Evolutionary conservation across 2,329 filamentous ascomycete species (phyloP).

Genomic region (Claviceps sorghi): DNA sequence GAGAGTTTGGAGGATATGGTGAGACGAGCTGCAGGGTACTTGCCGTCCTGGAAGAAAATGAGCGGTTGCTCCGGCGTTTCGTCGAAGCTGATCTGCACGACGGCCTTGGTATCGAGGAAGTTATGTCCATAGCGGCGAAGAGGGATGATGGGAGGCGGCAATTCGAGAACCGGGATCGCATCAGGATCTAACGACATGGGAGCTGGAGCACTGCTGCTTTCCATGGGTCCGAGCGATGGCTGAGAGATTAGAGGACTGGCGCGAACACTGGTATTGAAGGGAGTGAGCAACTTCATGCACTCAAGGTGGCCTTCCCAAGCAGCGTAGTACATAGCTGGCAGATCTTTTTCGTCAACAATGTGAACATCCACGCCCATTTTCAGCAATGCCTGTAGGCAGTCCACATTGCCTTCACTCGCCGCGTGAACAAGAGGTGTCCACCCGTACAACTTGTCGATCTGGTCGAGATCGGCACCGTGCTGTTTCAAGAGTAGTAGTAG

Average conservation of each 20-base stretch:
- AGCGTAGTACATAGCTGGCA: slow-evolving; percentile 95
- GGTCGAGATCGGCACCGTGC: slow-evolving; percentile 80
- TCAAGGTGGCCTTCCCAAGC: slow-evolving; percentile 94
- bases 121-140: slow-evolving; percentile 92
- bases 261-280: slow-evolving; percentile 32
- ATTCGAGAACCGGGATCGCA: slow-evolving; percentile 77
- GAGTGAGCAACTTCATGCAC: slow-evolving; percentile 78
- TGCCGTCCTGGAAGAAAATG: slow-evolving; percentile 91
- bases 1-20: slow-evolving; percentile 95
- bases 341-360: slow-evolving; percentile 77
- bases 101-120: slow-evolving; percentile 94
- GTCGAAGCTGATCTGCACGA: slow-evolving; percentile 84
- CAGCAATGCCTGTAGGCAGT: slow-evolving; percentile 69
- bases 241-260: slow-evolving; percentile 31
- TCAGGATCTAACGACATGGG: slow-evolving; percentile 64
- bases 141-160: slow-evolving; percentile 92
- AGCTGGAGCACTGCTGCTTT: slow-evolving; percentile 35
- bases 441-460: slow-evolving; percentile 88
- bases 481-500: slow-evolving; percentile 67
- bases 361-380: slow-evolving; percentile 64
- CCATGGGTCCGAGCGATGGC: slow-evolving; percentile 27
- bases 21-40: slow-evolving; percentile 85
- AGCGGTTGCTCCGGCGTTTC: slow-evolving; percentile 62
- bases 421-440: slow-evolving; percentile 97
- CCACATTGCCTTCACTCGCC: slow-evolving; percentile 87